Evolutionary conservation across 352 stramenopile species (phyloP), one percentile per base, ranked within the genome.

Genomic region (Phytophthora capsici): DNA sequence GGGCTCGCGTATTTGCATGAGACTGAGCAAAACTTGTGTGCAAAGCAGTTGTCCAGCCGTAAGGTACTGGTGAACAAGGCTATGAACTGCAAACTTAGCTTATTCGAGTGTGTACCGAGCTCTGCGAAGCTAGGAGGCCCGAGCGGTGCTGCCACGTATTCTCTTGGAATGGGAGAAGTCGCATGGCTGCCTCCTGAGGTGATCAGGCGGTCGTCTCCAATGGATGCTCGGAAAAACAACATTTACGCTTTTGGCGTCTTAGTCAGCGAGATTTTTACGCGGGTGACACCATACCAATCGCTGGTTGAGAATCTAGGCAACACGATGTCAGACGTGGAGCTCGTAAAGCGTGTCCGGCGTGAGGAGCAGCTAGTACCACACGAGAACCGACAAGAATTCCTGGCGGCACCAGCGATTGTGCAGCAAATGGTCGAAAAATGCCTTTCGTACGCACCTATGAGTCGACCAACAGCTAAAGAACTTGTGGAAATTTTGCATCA

Each of bases 231-330:
- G 17, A 82, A 80, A 20, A 78, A 63, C 43, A 88, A 91, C 46
- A 79, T 89, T 48, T 91, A 84, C 68, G 62, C 82, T n/a, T 83
- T 91, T 20, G 82, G 81, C 19, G 69, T 91, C 16, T 55, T 91
- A 26, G 67, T 89, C 43, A 69, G 74, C 51, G 81, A 90, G 62
- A 75, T 91, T 59, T 77, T 85, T 17, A 82, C 81, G n/a, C 75
- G 77, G 9, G 41, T 64, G 19, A 56, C 66, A 52, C 82, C 80
- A 9, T 91, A 85, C 28, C 72, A 85, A 45, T 65, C 57, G 26
- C 62, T 87, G 2, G 44, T 86, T 19, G 65, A 88, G 23, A 52
- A 74, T 46, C 23, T 71, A 10, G 81, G 81, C 32, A 88, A 87
- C 60, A 88, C 79, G 8, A 64, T 84, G 43, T 68, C 81, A 30